Percentiles rank a stretch among this genome's conserved stretches.
Evolutionary conservation across 257 asterid genomes (phyloP).

Genomic region (Petunia secreta): DNA sequence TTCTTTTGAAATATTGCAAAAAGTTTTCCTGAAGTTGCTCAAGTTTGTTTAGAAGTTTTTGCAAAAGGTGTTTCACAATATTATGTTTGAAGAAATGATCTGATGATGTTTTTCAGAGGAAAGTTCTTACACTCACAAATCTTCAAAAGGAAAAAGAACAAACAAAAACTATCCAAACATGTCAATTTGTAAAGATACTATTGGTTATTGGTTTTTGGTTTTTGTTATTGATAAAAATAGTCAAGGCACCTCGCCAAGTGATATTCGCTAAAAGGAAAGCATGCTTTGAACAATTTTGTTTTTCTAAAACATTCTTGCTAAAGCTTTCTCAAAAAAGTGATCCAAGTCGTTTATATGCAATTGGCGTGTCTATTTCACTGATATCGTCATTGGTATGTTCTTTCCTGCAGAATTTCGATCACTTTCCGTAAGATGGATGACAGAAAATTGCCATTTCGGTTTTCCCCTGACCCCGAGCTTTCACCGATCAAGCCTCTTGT

Average conservation of each 20-base stretch:
- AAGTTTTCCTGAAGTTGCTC: background rate
- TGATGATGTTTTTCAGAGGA: background rate
- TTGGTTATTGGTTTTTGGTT: no score
- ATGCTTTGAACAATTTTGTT: no score
- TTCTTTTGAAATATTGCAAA: no score
- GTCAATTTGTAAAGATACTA: no score
- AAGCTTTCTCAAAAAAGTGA: background rate
- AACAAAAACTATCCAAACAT: background rate
- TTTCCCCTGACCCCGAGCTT: conserved; percentile 30
- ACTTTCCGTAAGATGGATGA: conserved; percentile 45
- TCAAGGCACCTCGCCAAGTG: no score
- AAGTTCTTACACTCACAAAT: background rate
- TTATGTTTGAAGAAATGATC: background rate
- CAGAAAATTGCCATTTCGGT: conserved; percentile 25
- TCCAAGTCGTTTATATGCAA: background rate
- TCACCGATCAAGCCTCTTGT: conserved; percentile 23
- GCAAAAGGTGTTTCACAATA: background rate
- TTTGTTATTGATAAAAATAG: no score
- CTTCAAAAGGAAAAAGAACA: background rate
- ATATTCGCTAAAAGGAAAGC: no score
- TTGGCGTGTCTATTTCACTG: background rate
- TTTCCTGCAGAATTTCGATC: conserved; percentile 35
- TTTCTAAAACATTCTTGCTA: background rate
- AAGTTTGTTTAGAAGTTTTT: background rate
- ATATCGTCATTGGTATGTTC: background rate